Base-by-base conservation (phyloP, 257 asterid species). In the Mentha longifolia region DNA sequence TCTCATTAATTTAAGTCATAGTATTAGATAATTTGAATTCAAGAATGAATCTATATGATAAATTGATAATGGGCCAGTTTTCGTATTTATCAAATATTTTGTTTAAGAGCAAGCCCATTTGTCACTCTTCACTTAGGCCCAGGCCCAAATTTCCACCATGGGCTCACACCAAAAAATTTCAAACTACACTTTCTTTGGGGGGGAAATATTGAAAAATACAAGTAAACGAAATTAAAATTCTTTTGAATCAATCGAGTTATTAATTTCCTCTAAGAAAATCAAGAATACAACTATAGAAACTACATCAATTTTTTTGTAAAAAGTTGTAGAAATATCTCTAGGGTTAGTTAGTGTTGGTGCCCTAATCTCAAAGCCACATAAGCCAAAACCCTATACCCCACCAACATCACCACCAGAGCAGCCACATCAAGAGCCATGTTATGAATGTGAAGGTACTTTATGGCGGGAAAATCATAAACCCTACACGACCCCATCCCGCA, bases 341-440 rank as follows among this genome's bases (percentile, higher is more conserved):
- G 52, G 6, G 37, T 86, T 61, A 90, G 37, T 86, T 61, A 90
- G 46, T 74, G 85, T 79, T 75, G 81, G 46, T 74, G 82, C 50
- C 81, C 74, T 35, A 87, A 25, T 86, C 92, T 90, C 79, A 92
- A 75, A 70, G 91, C 96, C n/a, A 84, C 82, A 78, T 86, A 92
- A 51, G 97, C 97, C 79, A 90, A 70, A 41, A 88, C 51, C 83
- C 97, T 90, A 63, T 84, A 92, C 63, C 86, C 96, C 9, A 92
- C 82, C 45, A 92, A 75, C 98, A 92, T 88, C 12, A 87, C 65
- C 79, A 78, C 62, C 88, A 92, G 82, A 46, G 87, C 92, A 56
- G 72, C 83, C 74, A 78, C 89, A 83, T 90, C 97, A 64, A 74
- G 46, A 1, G 33, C 84, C 89, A 86, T 28, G 51, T 77, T 71